Conservation (phyloP, 2,329 filamentous ascomycete species). For the Xylaria sp. region DNA sequence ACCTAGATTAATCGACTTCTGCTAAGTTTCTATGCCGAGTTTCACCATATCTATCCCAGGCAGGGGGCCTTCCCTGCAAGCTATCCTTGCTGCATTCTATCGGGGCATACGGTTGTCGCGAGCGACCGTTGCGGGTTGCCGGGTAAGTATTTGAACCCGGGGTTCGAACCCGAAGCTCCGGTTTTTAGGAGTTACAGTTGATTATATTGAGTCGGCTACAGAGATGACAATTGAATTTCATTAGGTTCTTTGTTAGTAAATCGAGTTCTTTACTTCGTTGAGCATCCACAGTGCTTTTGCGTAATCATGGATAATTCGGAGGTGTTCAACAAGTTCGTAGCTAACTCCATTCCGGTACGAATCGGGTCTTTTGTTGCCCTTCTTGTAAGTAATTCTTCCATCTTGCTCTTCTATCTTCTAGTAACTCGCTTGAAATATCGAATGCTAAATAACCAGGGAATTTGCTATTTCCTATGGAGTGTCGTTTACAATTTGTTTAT, state of each 20-base stretch:
- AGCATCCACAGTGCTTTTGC: not conserved
- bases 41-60: not conserved
- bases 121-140: not conserved
- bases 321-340: not conserved
- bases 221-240: not conserved
- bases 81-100: not conserved
- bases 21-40: too few relatives aligned
- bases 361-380: not conserved
- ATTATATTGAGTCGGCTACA: not conserved
- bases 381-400: not conserved
- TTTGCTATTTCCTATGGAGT: not conserved
- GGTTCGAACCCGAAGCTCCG: not conserved
- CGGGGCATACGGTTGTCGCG: not conserved
- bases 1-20: too few relatives aligned
- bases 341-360: not conserved
- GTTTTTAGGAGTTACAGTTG: not conserved
- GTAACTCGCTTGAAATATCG: not conserved
- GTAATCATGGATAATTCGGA: not conserved
- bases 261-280: not conserved
- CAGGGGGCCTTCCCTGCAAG: not conserved
- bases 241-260: not conserved
- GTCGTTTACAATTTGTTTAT: not conserved
- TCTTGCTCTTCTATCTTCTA: not conserved
- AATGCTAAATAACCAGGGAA: not conserved
- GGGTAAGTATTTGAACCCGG: not conserved